Percentiles rank a stretch among this genome's conserved stretches.
phyloP scores from a whole-genome alignment of 495 filamentous ascomycete genomes.

The Pseudevernia furfuracea region DNA sequence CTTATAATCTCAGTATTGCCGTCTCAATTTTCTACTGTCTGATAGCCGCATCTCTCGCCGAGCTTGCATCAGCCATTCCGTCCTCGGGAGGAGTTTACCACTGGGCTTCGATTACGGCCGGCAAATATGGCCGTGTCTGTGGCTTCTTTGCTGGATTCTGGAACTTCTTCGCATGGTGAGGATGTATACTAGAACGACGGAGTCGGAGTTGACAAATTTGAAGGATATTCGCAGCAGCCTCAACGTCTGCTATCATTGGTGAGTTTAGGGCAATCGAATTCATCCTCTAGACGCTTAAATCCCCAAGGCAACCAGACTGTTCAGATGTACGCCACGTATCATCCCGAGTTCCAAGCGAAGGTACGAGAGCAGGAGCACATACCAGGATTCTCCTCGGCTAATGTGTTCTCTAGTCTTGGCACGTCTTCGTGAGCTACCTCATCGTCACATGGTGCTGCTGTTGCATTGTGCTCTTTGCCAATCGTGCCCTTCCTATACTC shows the following conservation, averaged over 20 bases:
- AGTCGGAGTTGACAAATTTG: background rate
- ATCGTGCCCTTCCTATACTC: slow-evolving; percentile 56
- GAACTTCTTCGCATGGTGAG: slow-evolving; percentile 66
- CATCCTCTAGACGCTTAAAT: background rate
- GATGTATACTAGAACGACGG: background rate
- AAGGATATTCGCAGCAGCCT: slow-evolving; percentile 46
- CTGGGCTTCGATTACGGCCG: slow-evolving; percentile 68
- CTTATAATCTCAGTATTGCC: slow-evolving; percentile 30
- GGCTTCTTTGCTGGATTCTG: slow-evolving; percentile 74
- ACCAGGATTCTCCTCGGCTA: background rate
- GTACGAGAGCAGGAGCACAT: background rate
- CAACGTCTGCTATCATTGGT: slow-evolving; percentile 59
- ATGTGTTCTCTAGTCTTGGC: slow-evolving; percentile 47
- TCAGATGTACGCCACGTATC: slow-evolving; percentile 61
- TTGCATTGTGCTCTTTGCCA: slow-evolving; percentile 58
- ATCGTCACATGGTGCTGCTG: slow-evolving; percentile 60
- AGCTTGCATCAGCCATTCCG: slow-evolving; percentile 72
- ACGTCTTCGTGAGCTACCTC: slow-evolving; percentile 64
- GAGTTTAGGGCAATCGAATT: slow-evolving; percentile 21
- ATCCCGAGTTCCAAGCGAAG: slow-evolving; percentile 48
- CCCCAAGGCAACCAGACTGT: slow-evolving; percentile 44
- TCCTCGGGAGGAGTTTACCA: slow-evolving; percentile 77
- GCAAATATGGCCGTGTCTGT: slow-evolving; percentile 56
- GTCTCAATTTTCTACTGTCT: slow-evolving; percentile 46
- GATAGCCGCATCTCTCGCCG: slow-evolving; percentile 51